Conservation (phyloP, 257 asterid species). For the Rauvolfia tetraphylla region DNA sequence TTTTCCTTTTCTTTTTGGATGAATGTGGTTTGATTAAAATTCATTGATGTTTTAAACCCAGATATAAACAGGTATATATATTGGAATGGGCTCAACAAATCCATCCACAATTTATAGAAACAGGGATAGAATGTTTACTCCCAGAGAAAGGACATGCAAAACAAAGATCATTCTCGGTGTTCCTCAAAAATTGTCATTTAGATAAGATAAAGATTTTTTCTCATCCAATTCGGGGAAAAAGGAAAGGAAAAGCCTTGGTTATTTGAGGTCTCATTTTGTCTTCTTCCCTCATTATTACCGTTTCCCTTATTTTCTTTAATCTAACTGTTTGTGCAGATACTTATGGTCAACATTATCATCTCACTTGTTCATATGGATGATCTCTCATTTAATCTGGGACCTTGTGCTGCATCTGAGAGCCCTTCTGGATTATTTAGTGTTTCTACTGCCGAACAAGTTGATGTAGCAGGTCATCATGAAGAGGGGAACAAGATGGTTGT, state of each 20-base stretch:
- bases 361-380: conserved; percentile 88
- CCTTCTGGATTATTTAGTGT: conserved; percentile 43
- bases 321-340: conserved; percentile 53
- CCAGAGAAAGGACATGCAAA: not conserved
- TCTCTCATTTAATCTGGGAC: conserved; percentile 51
- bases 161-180: not conserved
- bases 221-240: not conserved
- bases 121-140: not conserved
- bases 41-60: not conserved
- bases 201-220: not conserved
- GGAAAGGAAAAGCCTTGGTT: not conserved
- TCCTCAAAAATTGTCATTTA: not conserved
- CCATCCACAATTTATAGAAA: not conserved
- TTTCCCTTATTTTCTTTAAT: conserved; percentile 24
- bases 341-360: conserved; percentile 75
- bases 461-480: conserved; percentile 37
- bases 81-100: not conserved
- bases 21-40: not conserved
- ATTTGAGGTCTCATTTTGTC: conserved; percentile 13
- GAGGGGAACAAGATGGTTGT: conserved; percentile 77
- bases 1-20: not conserved
- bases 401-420: conserved; percentile 45
- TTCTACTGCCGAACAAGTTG: conserved; percentile 39
- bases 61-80: not conserved
- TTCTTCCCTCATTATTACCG: conserved; percentile 10